These are phyloP conservation scores for Microsporum ferrugineum DNA, from an alignment of 2,329 filamentous ascomycete genomes.

Conservation along the genomic window DNA sequence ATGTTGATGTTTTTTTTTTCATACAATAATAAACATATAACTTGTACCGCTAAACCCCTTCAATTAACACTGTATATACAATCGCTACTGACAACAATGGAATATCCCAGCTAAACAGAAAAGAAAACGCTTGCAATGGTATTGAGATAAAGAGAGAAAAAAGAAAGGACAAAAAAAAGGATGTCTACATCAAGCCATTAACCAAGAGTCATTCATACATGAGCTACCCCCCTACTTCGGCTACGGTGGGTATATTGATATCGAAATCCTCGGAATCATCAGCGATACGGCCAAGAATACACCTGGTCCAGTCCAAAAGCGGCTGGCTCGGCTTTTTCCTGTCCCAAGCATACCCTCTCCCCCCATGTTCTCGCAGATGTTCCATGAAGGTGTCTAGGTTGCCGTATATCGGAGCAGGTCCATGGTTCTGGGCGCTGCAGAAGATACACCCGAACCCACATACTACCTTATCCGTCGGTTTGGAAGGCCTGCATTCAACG, in stretches of 20 bases:
- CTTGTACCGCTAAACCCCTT: neutral
- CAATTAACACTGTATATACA: neutral
- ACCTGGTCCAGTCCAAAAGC: conserved; percentile 33
- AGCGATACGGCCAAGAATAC: conserved; percentile 33
- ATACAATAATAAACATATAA: neutral
- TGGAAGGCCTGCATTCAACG: conserved; percentile 24
- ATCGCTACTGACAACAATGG: neutral
- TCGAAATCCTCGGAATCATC: conserved; percentile 36
- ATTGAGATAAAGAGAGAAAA: neutral
- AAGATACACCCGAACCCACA: conserved; percentile 37
- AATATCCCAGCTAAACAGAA: neutral
- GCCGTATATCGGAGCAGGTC: conserved; percentile 27
- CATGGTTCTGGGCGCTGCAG: conserved; percentile 31
- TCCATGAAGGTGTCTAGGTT: conserved; percentile 34
- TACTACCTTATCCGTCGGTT: conserved; percentile 10
- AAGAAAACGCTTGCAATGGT: neutral
- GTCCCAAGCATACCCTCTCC: conserved; percentile 18
- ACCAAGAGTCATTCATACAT: neutral
- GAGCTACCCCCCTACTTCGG: conserved; percentile 8
- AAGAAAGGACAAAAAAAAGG: neutral
- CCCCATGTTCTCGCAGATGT: conserved; percentile 30
- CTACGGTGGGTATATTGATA: conserved; percentile 31
- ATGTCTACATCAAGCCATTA: neutral
- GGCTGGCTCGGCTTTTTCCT: conserved; percentile 24
- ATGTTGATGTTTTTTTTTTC: neutral